Evolutionary conservation across 129 eudicot genomes (phyloP).

Genomic region (Apium graveolens): DNA sequence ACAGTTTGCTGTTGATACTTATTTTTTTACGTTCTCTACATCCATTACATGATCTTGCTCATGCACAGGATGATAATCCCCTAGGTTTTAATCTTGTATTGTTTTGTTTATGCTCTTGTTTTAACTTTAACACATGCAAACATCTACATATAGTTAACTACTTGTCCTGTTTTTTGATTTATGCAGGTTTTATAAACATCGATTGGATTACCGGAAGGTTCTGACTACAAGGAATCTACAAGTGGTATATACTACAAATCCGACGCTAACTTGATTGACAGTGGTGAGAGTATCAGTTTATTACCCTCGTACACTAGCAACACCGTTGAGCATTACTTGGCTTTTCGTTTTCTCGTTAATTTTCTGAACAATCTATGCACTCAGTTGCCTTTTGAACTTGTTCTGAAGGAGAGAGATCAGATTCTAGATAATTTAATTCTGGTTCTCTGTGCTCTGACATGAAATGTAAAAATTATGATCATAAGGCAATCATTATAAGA

Average conservation of each 20-base stretch:
- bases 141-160: no score
- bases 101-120: neutral
- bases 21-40: neutral
- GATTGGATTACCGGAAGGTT: constrained; percentile 33
- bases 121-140: neutral
- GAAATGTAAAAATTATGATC: neutral
- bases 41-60: neutral
- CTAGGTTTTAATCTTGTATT: neutral
- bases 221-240: no score
- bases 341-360: constrained; percentile 16
- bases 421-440: constrained; percentile 33
- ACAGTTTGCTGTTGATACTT: neutral
- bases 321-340: no score
- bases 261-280: no score
- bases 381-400: constrained; percentile 53
- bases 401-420: constrained; percentile 38
- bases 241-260: no score
- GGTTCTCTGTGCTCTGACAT: constrained; percentile 42
- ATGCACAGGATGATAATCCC: neutral
- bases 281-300: no score
- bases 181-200: constrained; percentile 50
- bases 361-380: constrained; percentile 38
- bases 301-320: no score
- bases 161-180: neutral
- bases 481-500: no score